phyloP scores from a whole-genome alignment of 2,329 filamentous ascomycete species.

The Tolypocladium album region DNA sequence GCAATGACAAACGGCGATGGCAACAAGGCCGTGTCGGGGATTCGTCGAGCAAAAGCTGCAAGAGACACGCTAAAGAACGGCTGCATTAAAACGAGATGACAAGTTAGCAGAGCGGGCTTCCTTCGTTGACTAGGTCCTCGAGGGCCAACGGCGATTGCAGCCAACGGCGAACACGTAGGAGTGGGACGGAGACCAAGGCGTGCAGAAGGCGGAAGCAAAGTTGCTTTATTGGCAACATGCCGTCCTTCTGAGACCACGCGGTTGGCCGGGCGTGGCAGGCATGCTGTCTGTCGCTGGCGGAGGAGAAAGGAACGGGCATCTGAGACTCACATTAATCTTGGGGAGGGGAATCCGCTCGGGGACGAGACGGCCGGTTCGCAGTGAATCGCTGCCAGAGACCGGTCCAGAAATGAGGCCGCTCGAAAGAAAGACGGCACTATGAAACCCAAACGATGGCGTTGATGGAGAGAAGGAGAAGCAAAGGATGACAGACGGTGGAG shows the following conservation, averaged over 20 bases:
- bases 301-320: slow-evolving; percentile 13
- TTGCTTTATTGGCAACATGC: slow-evolving; percentile 1
- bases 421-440: not conserved
- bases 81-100: slow-evolving; percentile 11
- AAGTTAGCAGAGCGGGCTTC: not conserved
- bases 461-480: not conserved
- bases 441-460: not conserved
- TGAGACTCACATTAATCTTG: slow-evolving; percentile 25
- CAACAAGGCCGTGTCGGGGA: not conserved
- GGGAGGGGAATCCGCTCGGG: slow-evolving; percentile 7
- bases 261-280: slow-evolving; percentile 17
- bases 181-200: not conserved
- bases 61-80: slow-evolving; percentile 10
- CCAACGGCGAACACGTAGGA: not conserved
- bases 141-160: not conserved
- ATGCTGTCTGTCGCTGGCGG: slow-evolving; percentile 16
- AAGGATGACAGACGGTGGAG: not conserved
- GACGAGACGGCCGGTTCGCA: not conserved
- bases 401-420: not conserved
- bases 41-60: not conserved
- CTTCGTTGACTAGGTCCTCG: not conserved
- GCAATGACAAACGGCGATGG: not conserved
- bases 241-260: slow-evolving; percentile 7
- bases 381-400: not conserved
- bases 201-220: slow-evolving; percentile 1